A percentile compares a stretch with the other conserved stretches of the same genome.
Conservation (phyloP, 202 grass and related monocot genomes). For the Cymbopogon flexuosus region DNA sequence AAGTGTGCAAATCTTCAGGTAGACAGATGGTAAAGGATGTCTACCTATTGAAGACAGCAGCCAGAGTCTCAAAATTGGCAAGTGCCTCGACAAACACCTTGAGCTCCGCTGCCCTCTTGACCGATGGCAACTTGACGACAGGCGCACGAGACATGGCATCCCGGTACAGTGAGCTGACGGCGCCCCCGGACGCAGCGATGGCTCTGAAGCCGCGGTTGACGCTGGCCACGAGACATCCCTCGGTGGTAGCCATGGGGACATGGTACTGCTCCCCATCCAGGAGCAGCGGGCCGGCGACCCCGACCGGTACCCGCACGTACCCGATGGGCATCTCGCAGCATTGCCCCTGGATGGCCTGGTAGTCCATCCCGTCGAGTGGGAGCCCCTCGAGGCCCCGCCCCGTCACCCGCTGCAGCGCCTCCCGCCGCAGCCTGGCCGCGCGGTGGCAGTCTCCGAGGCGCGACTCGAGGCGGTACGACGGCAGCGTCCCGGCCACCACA, state of each 20-base stretch:
- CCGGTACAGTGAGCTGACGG: slow-evolving; percentile 44
- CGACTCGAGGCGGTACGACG: slow-evolving; percentile 57
- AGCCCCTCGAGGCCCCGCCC: slow-evolving; percentile 55
- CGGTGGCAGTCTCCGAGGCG: slow-evolving; percentile 52
- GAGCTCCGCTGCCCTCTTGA: slow-evolving; percentile 52
- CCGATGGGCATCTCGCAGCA: slow-evolving; percentile 79
- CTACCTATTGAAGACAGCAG: slow-evolving; percentile 67
- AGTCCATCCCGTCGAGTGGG: slow-evolving; percentile 65
- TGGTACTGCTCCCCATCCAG: slow-evolving; percentile 55
- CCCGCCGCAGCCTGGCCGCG: slow-evolving; percentile 49
- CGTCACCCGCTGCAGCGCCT: slow-evolving; percentile 53
- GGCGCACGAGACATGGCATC: slow-evolving; percentile 68
- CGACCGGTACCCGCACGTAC: slow-evolving; percentile 71
- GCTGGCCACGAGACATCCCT: slow-evolving; percentile 78
- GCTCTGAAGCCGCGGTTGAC: slow-evolving; percentile 68
- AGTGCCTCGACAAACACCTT: slow-evolving; percentile 53
- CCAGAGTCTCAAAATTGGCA: slow-evolving; percentile 52
- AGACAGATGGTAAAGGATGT: background rate
- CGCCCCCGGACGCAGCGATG: slow-evolving; percentile 54
- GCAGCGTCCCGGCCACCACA: slow-evolving; percentile 45
- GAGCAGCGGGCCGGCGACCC: slow-evolving; percentile 60
- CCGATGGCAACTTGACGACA: slow-evolving; percentile 50
- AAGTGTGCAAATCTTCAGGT: background rate
- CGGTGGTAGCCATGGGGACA: slow-evolving; percentile 73
- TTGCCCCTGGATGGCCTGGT: slow-evolving; percentile 56